Base-by-base conservation (phyloP, 257 asterid genomes). In the Solanum lignicaule region DNA sequence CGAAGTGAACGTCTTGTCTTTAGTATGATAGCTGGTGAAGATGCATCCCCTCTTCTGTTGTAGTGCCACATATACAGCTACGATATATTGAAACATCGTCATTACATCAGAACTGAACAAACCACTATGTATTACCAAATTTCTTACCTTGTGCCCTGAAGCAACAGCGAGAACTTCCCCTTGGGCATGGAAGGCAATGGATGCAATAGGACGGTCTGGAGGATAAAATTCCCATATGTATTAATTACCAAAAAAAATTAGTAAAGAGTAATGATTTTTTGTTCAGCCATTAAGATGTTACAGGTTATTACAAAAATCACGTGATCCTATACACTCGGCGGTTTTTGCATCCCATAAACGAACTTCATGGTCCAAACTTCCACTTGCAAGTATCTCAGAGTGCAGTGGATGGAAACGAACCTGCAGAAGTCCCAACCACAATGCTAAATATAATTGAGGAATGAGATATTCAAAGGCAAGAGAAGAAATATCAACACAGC, bases 331-430 rank as follows among this genome's bases (percentile, higher is more conserved):
- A 91, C 98, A 96, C 92, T 95, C 98, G 18, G 98, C 98, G 38
- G 93, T 93, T 87, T 90, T 94, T 84, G 98, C 94, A 91, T 96
- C 95, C 99, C 99, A 96, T 38, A 96, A 87, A 81, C 98, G 97
- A 91, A 96, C 99, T 94, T 96, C 99, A 91, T 96, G 95, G 91
- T 96, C 99, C 91, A 96, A 94, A 90, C 99, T 96, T 91, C 99
- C 99, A 90, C 99, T 96, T 87, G 99, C 99, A 71, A 96, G 93
- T 88, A 96, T 91, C 58, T 96, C 98, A 29, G 96, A 94, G 87
- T 91, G 88, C 60, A 96, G 94, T 13, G 99, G 99, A 87, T 96
- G 99, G 93, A 96, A 96, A 91, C 99, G 93, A 87, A 96, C 99
- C 99, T 96, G 94, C 88, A 93, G 82, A 87, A 86, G 90, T 82